Base-by-base conservation (phyloP, 768 basidiomycete species). In the Auricularia sp. region DNA sequence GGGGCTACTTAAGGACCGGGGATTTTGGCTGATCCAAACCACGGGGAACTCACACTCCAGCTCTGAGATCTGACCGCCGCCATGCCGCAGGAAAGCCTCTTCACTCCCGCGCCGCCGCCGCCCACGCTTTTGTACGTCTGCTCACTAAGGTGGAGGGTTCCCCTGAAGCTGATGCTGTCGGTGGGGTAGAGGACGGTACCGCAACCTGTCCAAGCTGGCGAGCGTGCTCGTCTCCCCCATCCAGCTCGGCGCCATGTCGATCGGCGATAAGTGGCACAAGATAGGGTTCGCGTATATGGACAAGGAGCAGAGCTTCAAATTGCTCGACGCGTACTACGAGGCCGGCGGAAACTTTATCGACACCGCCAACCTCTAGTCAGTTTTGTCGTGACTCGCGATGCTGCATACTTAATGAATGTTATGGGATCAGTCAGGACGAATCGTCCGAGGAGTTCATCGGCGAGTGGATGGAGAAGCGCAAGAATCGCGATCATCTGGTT, bases 361-460 rank as follows among this genome's bases (percentile, higher is more conserved):
- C 54, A 72, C 73, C 21, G 74, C 74, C 54, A 75, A 73, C 67
- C 67, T 66, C 65, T 74, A 72, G 51, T 42, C 68, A 70, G 53
- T 61, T 21, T 0, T 23, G 6, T 18, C 54, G 12, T 7, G 39
- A 42, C 7, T 42, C 39, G 12, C 39, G 39, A 29, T 29, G 69
- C 77, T 79, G 72, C 78, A 72, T 75, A 79, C 77, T 79, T 76
- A 63, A 69, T 60, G 62, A 72, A 68, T 80, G 77, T 72, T 79
- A 80, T 71, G 81, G 76, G 68, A 70, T 67, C 66, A 78, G 77
- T 62, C 74, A 76, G 68, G 69, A 74, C 61, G 77, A 71, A 56
- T 66, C 74, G 61, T 72, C 70, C 18, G 73, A 75, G 65, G 58
- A 63, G 58, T 73, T 72, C 66, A 68, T 75, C 60, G 74, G 74